phyloP scores from a whole-genome alignment of 140 eudicot species.

The Bidens hawaiensis region DNA sequence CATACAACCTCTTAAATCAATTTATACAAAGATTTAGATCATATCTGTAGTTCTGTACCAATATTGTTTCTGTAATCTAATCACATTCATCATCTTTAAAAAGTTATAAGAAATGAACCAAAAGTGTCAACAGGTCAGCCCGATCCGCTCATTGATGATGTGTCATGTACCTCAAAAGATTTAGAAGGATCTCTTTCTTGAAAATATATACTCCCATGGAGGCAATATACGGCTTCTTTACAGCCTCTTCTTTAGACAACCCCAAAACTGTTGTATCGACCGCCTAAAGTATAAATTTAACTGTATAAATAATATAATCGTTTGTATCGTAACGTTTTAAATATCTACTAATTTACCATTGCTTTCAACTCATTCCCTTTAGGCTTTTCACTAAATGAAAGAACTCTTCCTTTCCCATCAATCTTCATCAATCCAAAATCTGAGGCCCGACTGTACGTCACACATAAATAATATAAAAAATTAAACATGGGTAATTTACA shows the following conservation, averaged over 20 bases:
- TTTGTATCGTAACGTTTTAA: not conserved
- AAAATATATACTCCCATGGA: constrained; percentile 98
- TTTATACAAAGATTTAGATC: not conserved
- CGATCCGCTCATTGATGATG: not conserved
- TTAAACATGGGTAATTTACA: too few species aligned
- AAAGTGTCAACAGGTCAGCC: not conserved
- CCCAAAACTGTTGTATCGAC: constrained; percentile 94
- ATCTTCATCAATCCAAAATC: constrained; percentile 98
- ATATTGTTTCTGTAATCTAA: too few species aligned
- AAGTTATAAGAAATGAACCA: not conserved
- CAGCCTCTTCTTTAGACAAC: constrained; percentile 77
- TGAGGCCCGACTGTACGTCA: constrained; percentile 93
- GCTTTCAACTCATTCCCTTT: constrained; percentile 80
- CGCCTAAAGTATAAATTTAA: constrained; percentile 42
- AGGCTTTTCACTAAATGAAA: constrained; percentile 93
- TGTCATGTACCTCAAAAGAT: constrained; percentile 64
- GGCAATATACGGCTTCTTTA: constrained; percentile 90
- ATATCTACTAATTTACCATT: constrained; percentile 49
- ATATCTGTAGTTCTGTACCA: not conserved
- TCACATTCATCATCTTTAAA: too few species aligned
- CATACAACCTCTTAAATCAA: not conserved
- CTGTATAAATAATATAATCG: not conserved
- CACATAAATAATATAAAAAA: not conserved
- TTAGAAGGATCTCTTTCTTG: constrained; percentile 85
- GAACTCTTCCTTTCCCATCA: constrained; percentile 70